Base-by-base conservation (phyloP, 345 rosid species). In the Iberis pinnata region DNA sequence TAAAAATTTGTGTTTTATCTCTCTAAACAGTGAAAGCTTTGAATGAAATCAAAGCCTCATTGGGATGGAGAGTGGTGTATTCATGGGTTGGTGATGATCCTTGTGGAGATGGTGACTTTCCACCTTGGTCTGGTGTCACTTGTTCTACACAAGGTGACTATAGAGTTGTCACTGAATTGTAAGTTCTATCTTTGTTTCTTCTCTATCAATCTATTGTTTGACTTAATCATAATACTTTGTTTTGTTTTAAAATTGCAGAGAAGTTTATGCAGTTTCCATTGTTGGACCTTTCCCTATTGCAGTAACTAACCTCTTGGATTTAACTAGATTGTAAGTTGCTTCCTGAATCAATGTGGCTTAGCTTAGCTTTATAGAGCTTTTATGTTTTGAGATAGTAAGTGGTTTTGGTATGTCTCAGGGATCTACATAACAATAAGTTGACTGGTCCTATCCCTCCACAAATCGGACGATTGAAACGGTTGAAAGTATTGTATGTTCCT, bases 31-130 rank as follows among this genome's bases (percentile, higher is more conserved):
- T 87, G 65, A 90, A 90, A 78, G 98, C 98, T 37, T 74, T 90
- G 73, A 90, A 84, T 70, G 96, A 90, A 70, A 90, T 90, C 17
- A 90, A 90, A 75, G 88, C 98, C 18, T 90, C 96, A 24, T 80
- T 90, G 18, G 98, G 98, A 25, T 90, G 98, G 98, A 79, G 95
- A 65, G 96, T 90, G 29, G 95, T 87, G 14, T 90, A 90, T 65
- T 78, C 96, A 9, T 90, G 98, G 98, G 79, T 90, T 5, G 98
- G 98, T 42, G 98, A 90, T 11, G 98, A 90, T 68, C 98, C 98
- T 10, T 90, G 98, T 7, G 98, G 98, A 9, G 96, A 84, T 56
- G 85, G 87, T 9, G 84, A 77, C 36, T 81, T 84, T 46, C 95
- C 76, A 3, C 88, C 95, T 9, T 90, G 98, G 98, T 84, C 92